Evolutionary conservation across 305 asterid genomes (phyloP).

Genomic region (Solanum hybrid): DNA sequence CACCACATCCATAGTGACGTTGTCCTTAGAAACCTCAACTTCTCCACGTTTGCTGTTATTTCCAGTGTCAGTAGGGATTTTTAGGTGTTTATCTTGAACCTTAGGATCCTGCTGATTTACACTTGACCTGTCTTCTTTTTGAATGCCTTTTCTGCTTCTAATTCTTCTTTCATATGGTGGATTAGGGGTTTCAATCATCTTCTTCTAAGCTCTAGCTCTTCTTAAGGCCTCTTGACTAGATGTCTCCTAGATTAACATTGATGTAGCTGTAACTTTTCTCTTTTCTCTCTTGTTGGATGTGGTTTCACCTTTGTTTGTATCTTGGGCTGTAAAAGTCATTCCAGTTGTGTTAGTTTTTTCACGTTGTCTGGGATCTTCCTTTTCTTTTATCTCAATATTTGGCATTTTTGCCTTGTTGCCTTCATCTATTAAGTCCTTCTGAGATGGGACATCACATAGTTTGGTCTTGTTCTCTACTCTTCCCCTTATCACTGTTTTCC

Average conservation of each 20-base stretch:
- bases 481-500: neutral
- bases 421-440: neutral
- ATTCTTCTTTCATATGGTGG: neutral
- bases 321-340: no score
- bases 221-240: neutral
- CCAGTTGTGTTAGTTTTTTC: neutral
- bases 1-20: neutral
- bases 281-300: neutral
- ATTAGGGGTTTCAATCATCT: neutral
- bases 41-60: neutral
- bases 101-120: neutral
- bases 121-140: neutral
- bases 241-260: neutral
- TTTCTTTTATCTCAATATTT: neutral
- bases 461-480: no score
- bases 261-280: neutral
- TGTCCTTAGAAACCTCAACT: neutral
- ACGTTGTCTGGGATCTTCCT: neutral
- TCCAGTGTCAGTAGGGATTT: neutral
- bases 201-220: neutral
- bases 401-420: neutral
- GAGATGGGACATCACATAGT: neutral
- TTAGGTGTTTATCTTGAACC: neutral
- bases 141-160: neutral
- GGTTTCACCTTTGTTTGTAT: neutral